phyloP scores from a whole-genome alignment of 169 alveolate genomes.

The Cryptosporidium tyzzeri region DNA sequence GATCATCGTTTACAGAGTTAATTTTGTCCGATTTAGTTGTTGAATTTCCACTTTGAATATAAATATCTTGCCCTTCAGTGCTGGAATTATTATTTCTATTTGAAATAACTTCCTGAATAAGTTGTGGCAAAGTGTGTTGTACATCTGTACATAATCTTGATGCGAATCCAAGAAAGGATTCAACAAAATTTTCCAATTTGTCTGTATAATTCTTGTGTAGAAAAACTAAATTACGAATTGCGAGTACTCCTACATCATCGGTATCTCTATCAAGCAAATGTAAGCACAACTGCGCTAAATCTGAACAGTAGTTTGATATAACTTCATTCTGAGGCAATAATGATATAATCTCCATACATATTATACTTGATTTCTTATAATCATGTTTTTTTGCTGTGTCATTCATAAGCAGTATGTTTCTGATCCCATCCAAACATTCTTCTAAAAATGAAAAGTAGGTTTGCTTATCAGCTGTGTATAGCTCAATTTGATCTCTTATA shows the following conservation, averaged over 20 bases:
- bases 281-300: slow-evolving; percentile 63
- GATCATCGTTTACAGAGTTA: slow-evolving; percentile 21
- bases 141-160: slow-evolving; percentile 73
- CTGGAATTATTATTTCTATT: slow-evolving; percentile 6
- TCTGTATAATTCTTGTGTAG: slow-evolving; percentile 62
- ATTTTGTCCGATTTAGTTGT: slow-evolving; percentile 44
- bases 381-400: slow-evolving; percentile 31
- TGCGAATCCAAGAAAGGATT: slow-evolving; percentile 70
- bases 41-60: slow-evolving; percentile 11
- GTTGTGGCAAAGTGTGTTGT: slow-evolving; percentile 59
- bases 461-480: slow-evolving; percentile 28
- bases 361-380: slow-evolving; percentile 45
- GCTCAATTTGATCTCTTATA: slow-evolving; percentile 63
- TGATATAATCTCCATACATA: slow-evolving; percentile 69
- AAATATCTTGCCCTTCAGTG: slow-evolving; percentile 23
- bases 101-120: slow-evolving; percentile 62
- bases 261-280: slow-evolving; percentile 70
- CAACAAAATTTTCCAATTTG: slow-evolving; percentile 38
- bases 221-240: slow-evolving; percentile 72
- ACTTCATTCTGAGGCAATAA: slow-evolving; percentile 65
- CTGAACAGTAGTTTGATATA: slow-evolving; percentile 54
- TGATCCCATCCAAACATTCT: slow-evolving; percentile 56
- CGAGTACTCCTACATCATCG: slow-evolving; percentile 67
- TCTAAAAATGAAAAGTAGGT: slow-evolving; percentile 15
- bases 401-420: slow-evolving; percentile 36